These are phyloP conservation scores for Hypoxylon crocopeplum DNA, from an alignment of 495 filamentous ascomycete species.

Conservation along the genomic window DNA sequence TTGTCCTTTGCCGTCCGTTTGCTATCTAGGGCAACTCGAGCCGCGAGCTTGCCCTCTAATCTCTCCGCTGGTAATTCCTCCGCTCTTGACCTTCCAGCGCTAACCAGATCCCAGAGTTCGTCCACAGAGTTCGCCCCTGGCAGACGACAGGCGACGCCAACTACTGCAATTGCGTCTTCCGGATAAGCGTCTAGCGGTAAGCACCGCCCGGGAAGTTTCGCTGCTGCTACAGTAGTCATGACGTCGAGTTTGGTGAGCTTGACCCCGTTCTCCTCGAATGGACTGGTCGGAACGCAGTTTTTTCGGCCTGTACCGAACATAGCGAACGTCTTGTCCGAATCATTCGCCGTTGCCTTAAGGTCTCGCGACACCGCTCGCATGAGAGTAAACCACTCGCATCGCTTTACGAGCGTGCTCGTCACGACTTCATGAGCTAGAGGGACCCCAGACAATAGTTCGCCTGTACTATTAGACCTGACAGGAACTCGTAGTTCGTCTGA, in stretches of 20 bases:
- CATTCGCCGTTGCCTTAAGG: slow-evolving; percentile 12
- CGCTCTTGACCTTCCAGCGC: slow-evolving; percentile 22
- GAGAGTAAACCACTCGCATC: slow-evolving; percentile 46
- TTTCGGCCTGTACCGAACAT: slow-evolving; percentile 6
- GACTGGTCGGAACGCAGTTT: slow-evolving; percentile 3
- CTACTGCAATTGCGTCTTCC: slow-evolving; percentile 52
- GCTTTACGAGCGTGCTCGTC: slow-evolving; percentile 40
- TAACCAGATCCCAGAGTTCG: slow-evolving; percentile 36
- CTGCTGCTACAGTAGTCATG: slow-evolving; percentile 1
- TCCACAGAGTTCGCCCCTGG: slow-evolving; percentile 44
- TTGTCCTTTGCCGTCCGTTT: slow-evolving; percentile 3
- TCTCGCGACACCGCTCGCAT: slow-evolving; percentile 38
- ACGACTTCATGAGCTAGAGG: slow-evolving; percentile 42
- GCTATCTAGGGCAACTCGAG: slow-evolving; percentile 17
- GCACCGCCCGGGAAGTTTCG: background rate
- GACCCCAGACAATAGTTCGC: slow-evolving; percentile 15
- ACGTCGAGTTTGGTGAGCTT: slow-evolving; percentile 7
- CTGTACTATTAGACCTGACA: slow-evolving; percentile 41
- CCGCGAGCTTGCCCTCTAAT: slow-evolving; percentile 10
- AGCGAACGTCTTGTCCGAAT: slow-evolving; percentile 38
- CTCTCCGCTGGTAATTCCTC: slow-evolving; percentile 24
- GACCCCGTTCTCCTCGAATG: background rate
- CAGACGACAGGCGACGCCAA: slow-evolving; percentile 55
- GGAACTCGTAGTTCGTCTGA: slow-evolving; percentile 28
- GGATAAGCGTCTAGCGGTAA: slow-evolving; percentile 37